Percentiles rank a stretch among this genome's conserved stretches.
Evolutionary conservation across 2,329 filamentous ascomycete genomes (phyloP).

Genomic region (Cladobotryum mycophilum): DNA sequence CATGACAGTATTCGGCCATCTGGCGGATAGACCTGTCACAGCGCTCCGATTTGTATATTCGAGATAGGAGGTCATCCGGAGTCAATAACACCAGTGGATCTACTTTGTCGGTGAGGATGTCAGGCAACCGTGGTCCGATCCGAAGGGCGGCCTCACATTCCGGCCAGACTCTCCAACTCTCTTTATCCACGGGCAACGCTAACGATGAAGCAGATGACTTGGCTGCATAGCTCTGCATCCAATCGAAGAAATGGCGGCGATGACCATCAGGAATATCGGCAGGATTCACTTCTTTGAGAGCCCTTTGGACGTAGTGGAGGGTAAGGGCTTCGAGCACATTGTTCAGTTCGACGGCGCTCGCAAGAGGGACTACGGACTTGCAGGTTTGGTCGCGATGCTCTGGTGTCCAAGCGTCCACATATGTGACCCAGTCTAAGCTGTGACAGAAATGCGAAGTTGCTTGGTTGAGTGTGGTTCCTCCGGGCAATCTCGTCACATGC

Average conservation of each 20-base stretch:
- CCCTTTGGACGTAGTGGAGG: neutral
- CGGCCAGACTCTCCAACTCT: neutral
- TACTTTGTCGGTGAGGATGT: constrained; percentile 2
- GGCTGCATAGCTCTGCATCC: constrained; percentile 1
- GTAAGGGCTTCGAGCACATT: neutral
- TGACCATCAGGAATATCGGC: constrained; percentile 1
- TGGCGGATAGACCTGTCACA: neutral
- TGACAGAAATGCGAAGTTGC: neutral
- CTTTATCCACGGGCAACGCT: neutral
- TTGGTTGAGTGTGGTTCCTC: no score
- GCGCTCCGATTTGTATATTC: constrained; percentile 3
- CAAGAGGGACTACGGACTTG: neutral
- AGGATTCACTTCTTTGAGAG: constrained; percentile 4
- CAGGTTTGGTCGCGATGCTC: constrained; percentile 8
- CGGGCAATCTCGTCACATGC: no score
- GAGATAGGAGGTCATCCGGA: constrained; percentile 1
- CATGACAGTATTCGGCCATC: constrained; percentile 8
- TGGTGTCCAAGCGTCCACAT: constrained; percentile 7
- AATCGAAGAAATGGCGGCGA: constrained; percentile 3
- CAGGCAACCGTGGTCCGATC: neutral
- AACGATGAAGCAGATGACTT: neutral
- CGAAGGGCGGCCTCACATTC: neutral
- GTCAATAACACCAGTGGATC: constrained; percentile 1
- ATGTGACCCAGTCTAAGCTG: constrained; percentile 11
- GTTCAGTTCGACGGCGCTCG: neutral